Conservation (phyloP, 2,329 filamentous ascomycete genomes). For the Biscogniauxia marginata region DNA sequence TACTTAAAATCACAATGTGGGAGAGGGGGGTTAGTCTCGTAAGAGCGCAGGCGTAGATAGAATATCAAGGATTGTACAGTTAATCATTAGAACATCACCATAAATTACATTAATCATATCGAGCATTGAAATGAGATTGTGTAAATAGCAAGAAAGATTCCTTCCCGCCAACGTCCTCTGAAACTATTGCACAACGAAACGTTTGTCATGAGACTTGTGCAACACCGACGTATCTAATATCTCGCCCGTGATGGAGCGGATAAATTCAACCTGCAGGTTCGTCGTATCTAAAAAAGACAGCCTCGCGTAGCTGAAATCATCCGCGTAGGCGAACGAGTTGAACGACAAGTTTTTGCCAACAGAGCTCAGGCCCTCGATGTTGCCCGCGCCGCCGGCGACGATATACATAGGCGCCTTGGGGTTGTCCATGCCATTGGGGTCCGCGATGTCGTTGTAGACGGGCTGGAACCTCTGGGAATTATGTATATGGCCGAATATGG, state of each 20-base stretch:
- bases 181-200: slow-evolving; percentile 46
- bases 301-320: slow-evolving; percentile 52
- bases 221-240: slow-evolving; percentile 47
- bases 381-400: slow-evolving; percentile 54
- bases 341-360: slow-evolving; percentile 42
- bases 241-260: slow-evolving; percentile 46
- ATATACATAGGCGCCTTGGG: slow-evolving; percentile 51
- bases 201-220: slow-evolving; percentile 46
- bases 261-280: slow-evolving; percentile 50
- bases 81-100: too few relatives aligned
- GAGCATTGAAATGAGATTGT: too few relatives aligned
- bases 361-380: slow-evolving; percentile 49
- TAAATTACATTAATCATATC: too few relatives aligned
- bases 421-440: slow-evolving; percentile 38
- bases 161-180: too few relatives aligned
- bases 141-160: too few relatives aligned
- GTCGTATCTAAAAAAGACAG: slow-evolving; percentile 46
- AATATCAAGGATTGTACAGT: too few relatives aligned
- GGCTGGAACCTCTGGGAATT: slow-evolving; percentile 55
- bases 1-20: too few relatives aligned
- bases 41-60: too few relatives aligned
- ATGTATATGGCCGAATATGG: slow-evolving; percentile 57
- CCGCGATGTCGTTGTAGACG: slow-evolving; percentile 35
- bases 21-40: too few relatives aligned
- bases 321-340: slow-evolving; percentile 49